Evolutionary conservation across 768 basidiomycete genomes (phyloP), one percentile per base, ranked within the genome.

Genomic region (Leccinum fibrillosum): DNA sequence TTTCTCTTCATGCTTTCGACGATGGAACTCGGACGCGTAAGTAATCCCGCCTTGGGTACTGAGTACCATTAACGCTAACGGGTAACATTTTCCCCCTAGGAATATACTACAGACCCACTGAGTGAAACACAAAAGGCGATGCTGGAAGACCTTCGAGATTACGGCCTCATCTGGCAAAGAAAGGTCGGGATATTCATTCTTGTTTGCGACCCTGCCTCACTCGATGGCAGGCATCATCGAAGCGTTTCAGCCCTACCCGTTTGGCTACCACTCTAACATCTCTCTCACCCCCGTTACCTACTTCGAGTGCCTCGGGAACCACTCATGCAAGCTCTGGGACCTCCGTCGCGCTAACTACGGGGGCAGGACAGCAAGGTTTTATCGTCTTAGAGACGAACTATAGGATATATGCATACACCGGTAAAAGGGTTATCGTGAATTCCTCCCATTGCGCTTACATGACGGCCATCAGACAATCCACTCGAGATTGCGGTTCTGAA

Each of bases 371-470:
- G 68, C 86, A 96, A 72, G 93, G 95, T 13, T 98, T 97, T 77
- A 89, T 98, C 64, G 86, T 98, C 64, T 81, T 99, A 45, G 97
- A 99, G 77, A 98, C 97, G 19, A 98, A 99, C 77, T 98, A 98
- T 77, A 89, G 94, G 64, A 77, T 99, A 62, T 99, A 98, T 71
- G 97, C 97, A 5, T 99, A 99, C 74, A 99, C 97, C 35, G 89
- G 94, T 94, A 62, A 58, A 53, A 19, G 59, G 54, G 25, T 70
- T 57, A 66, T 64, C 37, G 56, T 56, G 56, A 2, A 26, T 42
- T 21, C 25, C 34, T 49, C 56, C 19, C 23, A 17, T 21, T 30
- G 34, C 44, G 49, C 65, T 71, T 42, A 70, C 58, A 61, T 54
- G 62, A 66, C 55, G 60, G 52, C 55, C 19, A 34, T 48, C 63